Evolutionary conservation across 257 asterid species (phyloP).

Genomic region (Penstemon eatonii): DNA sequence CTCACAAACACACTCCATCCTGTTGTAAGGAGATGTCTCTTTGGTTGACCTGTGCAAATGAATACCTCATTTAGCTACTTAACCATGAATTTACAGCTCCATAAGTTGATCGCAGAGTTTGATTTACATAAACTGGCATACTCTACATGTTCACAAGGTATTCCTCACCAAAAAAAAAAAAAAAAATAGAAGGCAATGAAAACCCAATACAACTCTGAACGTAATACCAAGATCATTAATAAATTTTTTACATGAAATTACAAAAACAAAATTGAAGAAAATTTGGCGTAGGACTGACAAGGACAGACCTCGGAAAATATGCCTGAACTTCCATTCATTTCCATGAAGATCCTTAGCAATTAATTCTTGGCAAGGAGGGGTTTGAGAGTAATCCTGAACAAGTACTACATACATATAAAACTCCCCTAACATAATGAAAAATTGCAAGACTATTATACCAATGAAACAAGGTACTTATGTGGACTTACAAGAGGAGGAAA

Average conservation of each 20-base stretch:
- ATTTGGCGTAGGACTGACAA: slow-evolving; percentile 15
- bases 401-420: slow-evolving; percentile 9
- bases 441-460: background rate
- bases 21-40: slow-evolving; percentile 95
- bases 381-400: slow-evolving; percentile 79
- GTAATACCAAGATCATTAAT: background rate
- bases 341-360: slow-evolving; percentile 97
- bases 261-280: background rate
- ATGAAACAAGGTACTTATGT: slow-evolving; percentile 17
- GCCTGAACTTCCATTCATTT: slow-evolving; percentile 96
- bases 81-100: slow-evolving; percentile 18
- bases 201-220: background rate
- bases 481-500: slow-evolving; percentile 87
- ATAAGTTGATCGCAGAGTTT: background rate
- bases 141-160: background rate
- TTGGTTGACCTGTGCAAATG: slow-evolving; percentile 81
- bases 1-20: slow-evolving; percentile 99
- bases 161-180: background rate
- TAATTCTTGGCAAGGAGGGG: slow-evolving; percentile 91
- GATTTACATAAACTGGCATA: too few relatives aligned
- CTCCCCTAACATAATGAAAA: background rate
- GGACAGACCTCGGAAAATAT: slow-evolving; percentile 78
- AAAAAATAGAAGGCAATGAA: background rate
- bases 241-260: background rate
- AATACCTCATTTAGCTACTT: slow-evolving; percentile 6